Conservation (phyloP, 73 alveolate genomes). For the Tetrahymena thermophila region DNA sequence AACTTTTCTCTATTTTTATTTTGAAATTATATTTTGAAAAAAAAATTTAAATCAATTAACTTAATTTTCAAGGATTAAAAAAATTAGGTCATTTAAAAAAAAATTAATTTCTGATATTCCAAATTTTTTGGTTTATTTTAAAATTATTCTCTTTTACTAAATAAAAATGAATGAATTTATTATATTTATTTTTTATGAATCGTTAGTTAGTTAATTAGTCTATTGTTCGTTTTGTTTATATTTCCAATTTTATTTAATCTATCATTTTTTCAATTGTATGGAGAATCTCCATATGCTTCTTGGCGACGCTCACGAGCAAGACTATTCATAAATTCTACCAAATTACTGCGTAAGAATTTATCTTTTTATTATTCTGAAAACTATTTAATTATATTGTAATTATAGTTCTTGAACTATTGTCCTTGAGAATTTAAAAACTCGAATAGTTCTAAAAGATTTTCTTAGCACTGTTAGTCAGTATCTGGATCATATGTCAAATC, state of each 20-base stretch:
- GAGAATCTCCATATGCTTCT: conserved; percentile 28
- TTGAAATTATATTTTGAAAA: too few species aligned
- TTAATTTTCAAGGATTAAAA: too few species aligned
- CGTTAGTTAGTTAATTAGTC: neutral
- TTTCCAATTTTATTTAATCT: too few species aligned
- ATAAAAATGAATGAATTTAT: too few species aligned
- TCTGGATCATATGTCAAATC: conserved; percentile 34
- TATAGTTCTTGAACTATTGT: conserved; percentile 17
- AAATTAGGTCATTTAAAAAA: too few species aligned
- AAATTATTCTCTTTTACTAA: neutral
- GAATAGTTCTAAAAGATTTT: conserved; percentile 26
- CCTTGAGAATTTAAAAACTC: conserved; percentile 5
- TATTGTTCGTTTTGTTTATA: neutral
- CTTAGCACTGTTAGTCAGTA: conserved; percentile 17
- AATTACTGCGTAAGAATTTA: conserved; percentile 26
- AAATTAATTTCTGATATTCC: neutral
- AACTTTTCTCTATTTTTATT: too few species aligned
- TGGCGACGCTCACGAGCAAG: conserved; percentile 32
- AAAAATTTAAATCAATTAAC: too few species aligned
- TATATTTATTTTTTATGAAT: too few species aligned
- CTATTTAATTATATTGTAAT: conserved; percentile 20
- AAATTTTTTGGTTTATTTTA: too few species aligned
- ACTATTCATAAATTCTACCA: conserved; percentile 36
- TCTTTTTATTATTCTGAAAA: conserved; percentile 31
- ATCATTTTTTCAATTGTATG: neutral